These are phyloP conservation scores for Hippophae gyantsensis DNA, from an alignment of 306 rosid genomes.

Conservation along the genomic window DNA sequence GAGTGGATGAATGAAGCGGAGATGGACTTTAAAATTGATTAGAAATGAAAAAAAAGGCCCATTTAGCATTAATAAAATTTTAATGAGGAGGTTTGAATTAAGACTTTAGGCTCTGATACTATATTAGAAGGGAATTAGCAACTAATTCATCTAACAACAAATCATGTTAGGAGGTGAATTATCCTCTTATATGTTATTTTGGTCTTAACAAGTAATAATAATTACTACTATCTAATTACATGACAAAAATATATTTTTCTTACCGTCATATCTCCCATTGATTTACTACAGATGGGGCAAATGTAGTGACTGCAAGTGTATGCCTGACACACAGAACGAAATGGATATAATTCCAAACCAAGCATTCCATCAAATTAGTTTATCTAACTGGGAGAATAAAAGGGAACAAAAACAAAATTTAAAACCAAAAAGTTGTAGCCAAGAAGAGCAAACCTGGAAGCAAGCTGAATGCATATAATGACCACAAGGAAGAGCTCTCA, in stretches of 20 bases:
- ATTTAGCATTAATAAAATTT: too few relatives aligned
- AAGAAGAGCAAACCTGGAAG: conserved; percentile 51
- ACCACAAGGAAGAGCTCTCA: conserved; percentile 86
- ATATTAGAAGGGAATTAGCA: too few relatives aligned
- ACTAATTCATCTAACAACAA: too few relatives aligned
- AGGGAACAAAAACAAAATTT: conserved; percentile 2
- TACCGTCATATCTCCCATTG: conserved; percentile 97
- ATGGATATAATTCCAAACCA: background rate
- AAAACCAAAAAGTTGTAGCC: conserved; percentile 5
- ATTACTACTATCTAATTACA: background rate
- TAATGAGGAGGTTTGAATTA: too few relatives aligned
- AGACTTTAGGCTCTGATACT: too few relatives aligned
- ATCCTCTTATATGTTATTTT: too few relatives aligned
- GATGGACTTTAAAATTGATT: too few relatives aligned
- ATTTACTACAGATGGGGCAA: conserved; percentile 94
- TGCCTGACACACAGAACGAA: conserved; percentile 38
- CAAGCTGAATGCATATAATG: conserved; percentile 89
- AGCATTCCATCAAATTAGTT: conserved; percentile 3
- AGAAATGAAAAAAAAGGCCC: too few relatives aligned
- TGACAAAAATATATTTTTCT: background rate
- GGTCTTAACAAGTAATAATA: too few relatives aligned
- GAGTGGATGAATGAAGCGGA: too few relatives aligned
- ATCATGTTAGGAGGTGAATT: too few relatives aligned
- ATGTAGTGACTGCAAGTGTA: conserved; percentile 89
- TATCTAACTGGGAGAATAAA: background rate